Evolutionary conservation across 768 basidiomycete species (phyloP), one percentile per base, ranked within the genome.

Genomic region (Collybiopsis luxurians): DNA sequence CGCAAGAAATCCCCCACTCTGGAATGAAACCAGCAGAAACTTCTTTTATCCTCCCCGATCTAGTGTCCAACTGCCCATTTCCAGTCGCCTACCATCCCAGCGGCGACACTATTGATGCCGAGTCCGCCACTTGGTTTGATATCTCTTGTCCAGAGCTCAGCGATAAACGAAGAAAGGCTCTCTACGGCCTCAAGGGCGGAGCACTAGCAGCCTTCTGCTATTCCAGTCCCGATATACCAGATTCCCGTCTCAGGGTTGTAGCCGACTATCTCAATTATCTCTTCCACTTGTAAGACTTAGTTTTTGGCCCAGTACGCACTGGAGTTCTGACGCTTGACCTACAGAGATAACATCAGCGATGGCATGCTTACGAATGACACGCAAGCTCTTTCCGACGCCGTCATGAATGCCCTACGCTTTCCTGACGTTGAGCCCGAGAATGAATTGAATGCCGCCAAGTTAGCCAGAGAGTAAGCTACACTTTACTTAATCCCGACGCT

Each of bases 281-380:
- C 4, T 82, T 82, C 66, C 79, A 81, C 64, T 62, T 82, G 79
- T 81, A 56, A 45, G 78, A 5, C 13, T 13, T 34, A 6, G 5
- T 34, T 34, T 34, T 6, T 13, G 13, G 31, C 13, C 5, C 31
- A 13, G 6, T 34, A 6, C 31, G 13, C 13, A 5, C 31, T 34
- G 31, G 31, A 34, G 31, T 6, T 13, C 13, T 34, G 13, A 34
- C 13, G 13, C 13, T 34, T 34, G 5, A 34, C 13, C n/a, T n/a
- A n/a, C 60, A 79, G 79, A 36, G 89, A 92, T 66, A 84, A 92
- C 66, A 81, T 91, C 66, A 88, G 86, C 64, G 89, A 91, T 64
- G 86, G 87, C 52, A 87, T 89, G 86, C 82, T 86, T 75, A 80
- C 81, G 54, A 73, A 78, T 31, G 81, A 85, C 48, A 83, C 86